Conservation (phyloP, 257 asterid genomes). For the Asclepias syriaca region DNA sequence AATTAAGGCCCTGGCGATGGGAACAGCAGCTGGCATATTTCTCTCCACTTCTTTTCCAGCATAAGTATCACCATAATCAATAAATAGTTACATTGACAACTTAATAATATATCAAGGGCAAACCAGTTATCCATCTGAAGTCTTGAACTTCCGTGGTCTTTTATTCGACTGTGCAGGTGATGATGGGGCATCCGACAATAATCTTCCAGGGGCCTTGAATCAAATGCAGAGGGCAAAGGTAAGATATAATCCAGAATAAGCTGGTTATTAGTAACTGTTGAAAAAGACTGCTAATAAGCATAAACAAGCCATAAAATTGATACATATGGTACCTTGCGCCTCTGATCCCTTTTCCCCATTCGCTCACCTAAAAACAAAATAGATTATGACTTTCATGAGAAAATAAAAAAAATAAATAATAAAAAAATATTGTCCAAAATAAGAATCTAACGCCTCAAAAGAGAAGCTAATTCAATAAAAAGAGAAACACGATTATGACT, state of each 20-base stretch:
- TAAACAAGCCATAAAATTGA: neutral
- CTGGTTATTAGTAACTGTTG: neutral
- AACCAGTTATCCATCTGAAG: constrained; percentile 42
- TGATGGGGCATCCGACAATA: constrained; percentile 65
- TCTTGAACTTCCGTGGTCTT: constrained; percentile 76
- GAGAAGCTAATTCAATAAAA: constrained; percentile 4
- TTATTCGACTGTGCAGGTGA: constrained; percentile 84
- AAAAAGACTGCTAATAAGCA: neutral
- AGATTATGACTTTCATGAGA: constrained; percentile 12
- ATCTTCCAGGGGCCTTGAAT: constrained; percentile 66
- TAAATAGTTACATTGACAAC: neutral
- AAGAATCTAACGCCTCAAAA: neutral
- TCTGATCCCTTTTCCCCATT: constrained; percentile 72
- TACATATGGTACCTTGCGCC: constrained; percentile 63
- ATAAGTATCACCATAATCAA: neutral
- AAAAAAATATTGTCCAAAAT: neutral
- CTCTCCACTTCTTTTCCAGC: neutral
- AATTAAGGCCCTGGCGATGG: neutral
- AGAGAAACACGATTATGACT: neutral
- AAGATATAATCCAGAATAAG: constrained; percentile 6
- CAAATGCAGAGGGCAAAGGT: constrained; percentile 2
- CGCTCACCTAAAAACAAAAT: constrained; percentile 57
- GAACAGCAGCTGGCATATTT: neutral
- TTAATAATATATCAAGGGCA: neutral
- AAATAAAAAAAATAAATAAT: constrained; percentile 1